Conservation (phyloP, 176 grass and related monocot genomes). For the Ananas comosus region DNA sequence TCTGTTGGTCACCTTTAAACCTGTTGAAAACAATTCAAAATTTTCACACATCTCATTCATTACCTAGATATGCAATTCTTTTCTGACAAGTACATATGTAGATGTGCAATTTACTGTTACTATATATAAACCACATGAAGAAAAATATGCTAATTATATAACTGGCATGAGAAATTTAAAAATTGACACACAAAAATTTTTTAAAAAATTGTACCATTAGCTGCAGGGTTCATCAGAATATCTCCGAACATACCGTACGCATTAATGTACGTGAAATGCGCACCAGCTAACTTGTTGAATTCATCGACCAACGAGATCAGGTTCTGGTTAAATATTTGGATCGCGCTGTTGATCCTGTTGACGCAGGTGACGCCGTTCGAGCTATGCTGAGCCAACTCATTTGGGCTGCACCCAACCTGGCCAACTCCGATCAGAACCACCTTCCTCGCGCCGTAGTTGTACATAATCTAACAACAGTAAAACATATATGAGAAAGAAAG, state of each 20-base stretch:
- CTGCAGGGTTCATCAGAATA: conserved; percentile 35
- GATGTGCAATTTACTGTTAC: too few species aligned
- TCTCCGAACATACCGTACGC: conserved; percentile 59
- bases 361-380: conserved; percentile 53
- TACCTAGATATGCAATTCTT: too few species aligned
- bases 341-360: conserved; percentile 50
- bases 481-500: too few species aligned
- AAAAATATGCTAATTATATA: background rate
- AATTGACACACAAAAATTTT: background rate
- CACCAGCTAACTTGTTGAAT: conserved; percentile 57
- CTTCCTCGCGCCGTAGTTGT: conserved; percentile 73
- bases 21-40: conserved; percentile 20
- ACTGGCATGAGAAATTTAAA: background rate
- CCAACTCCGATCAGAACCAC: conserved; percentile 78
- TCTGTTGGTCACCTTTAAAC: conserved; percentile 47
- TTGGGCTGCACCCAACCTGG: conserved; percentile 78
- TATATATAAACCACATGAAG: too few species aligned
- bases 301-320: conserved; percentile 49
- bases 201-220: conserved; percentile 30
- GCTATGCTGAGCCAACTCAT: conserved; percentile 73
- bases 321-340: conserved; percentile 69
- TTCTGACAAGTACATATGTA: too few species aligned
- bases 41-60: background rate
- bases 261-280: conserved; percentile 88
- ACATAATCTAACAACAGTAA: conserved; percentile 30